Base-by-base conservation (phyloP, 2,329 filamentous ascomycete species). In the Pyricularia grisea region DNA sequence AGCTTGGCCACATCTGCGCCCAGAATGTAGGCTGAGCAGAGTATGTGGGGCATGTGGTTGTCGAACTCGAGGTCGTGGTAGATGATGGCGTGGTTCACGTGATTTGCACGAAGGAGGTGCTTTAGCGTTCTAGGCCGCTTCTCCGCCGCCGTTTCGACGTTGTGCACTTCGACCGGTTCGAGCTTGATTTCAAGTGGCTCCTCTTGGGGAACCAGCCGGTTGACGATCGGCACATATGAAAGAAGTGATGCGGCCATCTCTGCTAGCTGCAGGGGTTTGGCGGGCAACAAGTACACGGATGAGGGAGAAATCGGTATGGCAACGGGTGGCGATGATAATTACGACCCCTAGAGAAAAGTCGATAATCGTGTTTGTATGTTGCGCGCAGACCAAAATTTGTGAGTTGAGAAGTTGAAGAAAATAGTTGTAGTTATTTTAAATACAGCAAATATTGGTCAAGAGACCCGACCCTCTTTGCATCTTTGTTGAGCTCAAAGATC, bases 31-130 rank as follows among this genome's bases (percentile, higher is more conserved):
- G 93, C 91, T 6, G 94, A 93, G 73, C 88, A 89, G 14, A 99
- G 85, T 68, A 93, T 86, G 79, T 97, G 93, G 58, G 92, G 85
- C 74, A 90, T 83, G 79, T 97, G 92, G 76, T 98, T 98, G 80
- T 95, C 88, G 74, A 89, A 95, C 71, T 86, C 82, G 4, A 91
- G 81, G 68, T 91, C 78, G 77, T 94, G 88, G 78, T 92, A 95
- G 68, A 97, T 80, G 73, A 98, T 89, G 36, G 93, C 88, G 79
- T 97, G 87, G 77, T 95, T 97, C 73, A 90, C 90, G 80, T 99
- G 95, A 77, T 98, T 98, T 68, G 94, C 90, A 78, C 92, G 92
- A 71, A 99, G 79, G 17, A 99, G 83, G 79, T 98, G 93, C 81
- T 97, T 97, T 71, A 99, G 84, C 25, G 92, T 92, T 71, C 94